These are phyloP conservation scores for Podospora tetraspora DNA, from an alignment of 495 filamentous ascomycete genomes.

Conservation along the genomic window DNA sequence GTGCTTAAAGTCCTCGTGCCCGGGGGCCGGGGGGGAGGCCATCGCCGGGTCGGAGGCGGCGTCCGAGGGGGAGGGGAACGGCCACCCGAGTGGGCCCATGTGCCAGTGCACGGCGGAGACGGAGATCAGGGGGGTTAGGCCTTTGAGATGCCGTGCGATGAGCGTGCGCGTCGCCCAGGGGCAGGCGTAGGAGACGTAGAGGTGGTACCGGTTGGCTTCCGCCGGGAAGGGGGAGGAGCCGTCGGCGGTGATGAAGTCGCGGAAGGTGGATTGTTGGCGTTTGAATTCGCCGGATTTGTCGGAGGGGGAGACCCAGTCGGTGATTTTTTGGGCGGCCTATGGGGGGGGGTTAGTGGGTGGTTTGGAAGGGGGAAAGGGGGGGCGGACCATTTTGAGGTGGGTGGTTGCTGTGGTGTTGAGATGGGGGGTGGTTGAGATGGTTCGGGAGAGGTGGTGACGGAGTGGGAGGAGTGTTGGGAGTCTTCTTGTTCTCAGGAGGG, in stretches of 20 bases:
- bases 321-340: conserved; percentile 47
- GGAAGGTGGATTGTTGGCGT: conserved; percentile 64
- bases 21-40: conserved; percentile 56
- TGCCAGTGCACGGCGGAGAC: conserved; percentile 66
- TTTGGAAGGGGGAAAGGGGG: neutral
- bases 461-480: neutral
- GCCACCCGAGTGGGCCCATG: conserved; percentile 65
- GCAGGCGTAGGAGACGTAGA: conserved; percentile 71
- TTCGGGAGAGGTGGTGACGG: neutral
- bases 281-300: conserved; percentile 88
- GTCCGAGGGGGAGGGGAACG: conserved; percentile 63
- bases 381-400: neutral
- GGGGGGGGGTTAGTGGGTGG: neutral
- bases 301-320: conserved; percentile 70
- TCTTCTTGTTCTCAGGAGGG: neutral
- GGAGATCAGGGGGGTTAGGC: conserved; percentile 66
- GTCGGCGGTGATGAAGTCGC: conserved; percentile 60
- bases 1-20: conserved; percentile 51
- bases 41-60: conserved; percentile 48
- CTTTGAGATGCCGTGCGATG: conserved; percentile 72
- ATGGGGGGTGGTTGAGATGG: neutral
- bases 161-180: conserved; percentile 76
- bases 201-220: conserved; percentile 70
- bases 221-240: conserved; percentile 60
- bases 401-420: neutral